A percentile compares a stretch with the other conserved stretches of the same genome.
Evolutionary conservation across 2,329 filamentous ascomycete species (phyloP).

Genomic region (Claviceps cyperi): DNA sequence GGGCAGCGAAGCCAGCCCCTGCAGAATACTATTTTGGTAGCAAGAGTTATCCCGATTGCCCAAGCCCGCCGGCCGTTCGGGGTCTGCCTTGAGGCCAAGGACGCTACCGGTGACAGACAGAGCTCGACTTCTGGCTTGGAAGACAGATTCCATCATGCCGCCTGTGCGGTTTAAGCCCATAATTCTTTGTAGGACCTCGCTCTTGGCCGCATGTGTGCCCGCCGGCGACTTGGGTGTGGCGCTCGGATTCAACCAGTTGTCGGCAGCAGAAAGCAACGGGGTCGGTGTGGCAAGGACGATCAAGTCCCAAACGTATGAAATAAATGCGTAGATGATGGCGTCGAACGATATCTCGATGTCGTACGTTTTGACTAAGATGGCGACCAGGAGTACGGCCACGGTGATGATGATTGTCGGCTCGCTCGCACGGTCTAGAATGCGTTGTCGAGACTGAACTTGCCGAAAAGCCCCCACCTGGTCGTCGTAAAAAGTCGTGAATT

Average conservation of each 20-base stretch:
- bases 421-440: constrained; percentile 18
- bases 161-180: constrained; percentile 41
- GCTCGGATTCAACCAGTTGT: constrained; percentile 37
- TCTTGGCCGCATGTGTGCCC: constrained; percentile 43
- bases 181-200: constrained; percentile 47
- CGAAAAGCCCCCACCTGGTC: constrained; percentile 20
- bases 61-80: constrained; percentile 48
- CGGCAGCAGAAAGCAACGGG: constrained; percentile 40
- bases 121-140: constrained; percentile 42
- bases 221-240: constrained; percentile 23
- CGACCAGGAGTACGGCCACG: constrained; percentile 17
- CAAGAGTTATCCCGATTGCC: constrained; percentile 93
- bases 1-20: constrained; percentile 63
- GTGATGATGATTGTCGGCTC: constrained; percentile 23
- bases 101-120: constrained; percentile 35
- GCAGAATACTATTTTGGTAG: constrained; percentile 93
- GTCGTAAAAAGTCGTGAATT: constrained; percentile 22
- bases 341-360: constrained; percentile 18
- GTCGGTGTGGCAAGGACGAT: constrained; percentile 43
- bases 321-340: constrained; percentile 13
- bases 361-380: constrained; percentile 21
- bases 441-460: constrained; percentile 14
- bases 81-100: constrained; percentile 23
- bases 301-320: constrained; percentile 43
- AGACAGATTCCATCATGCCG: constrained; percentile 41